Evolutionary conservation across 805 yeast species (phyloP).

Genomic region (Metschnikowia kunwiensis): DNA sequence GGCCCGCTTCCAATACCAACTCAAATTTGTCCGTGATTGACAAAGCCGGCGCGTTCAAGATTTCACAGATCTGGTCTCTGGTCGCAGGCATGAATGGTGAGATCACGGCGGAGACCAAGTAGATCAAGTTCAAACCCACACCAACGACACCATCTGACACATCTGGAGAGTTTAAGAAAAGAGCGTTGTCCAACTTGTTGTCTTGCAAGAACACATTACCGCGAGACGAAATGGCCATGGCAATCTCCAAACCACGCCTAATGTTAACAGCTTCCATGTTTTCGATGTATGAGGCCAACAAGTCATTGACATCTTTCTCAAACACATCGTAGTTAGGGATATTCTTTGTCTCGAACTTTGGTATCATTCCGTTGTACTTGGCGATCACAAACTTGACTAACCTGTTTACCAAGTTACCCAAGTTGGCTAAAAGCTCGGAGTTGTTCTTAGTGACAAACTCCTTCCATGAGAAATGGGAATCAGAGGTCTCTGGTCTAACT

Average conservation of each 20-base stretch:
- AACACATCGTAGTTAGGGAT: slow-evolving; percentile 46
- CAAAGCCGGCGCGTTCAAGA: slow-evolving; percentile 78
- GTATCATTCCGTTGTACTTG: slow-evolving; percentile 88
- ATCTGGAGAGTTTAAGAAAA: slow-evolving; percentile 71
- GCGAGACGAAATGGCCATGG: slow-evolving; percentile 86
- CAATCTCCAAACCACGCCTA: slow-evolving; percentile 86
- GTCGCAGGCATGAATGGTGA: slow-evolving; percentile 92
- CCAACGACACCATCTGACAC: slow-evolving; percentile 90
- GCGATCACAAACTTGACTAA: slow-evolving; percentile 85
- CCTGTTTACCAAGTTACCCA: slow-evolving; percentile 96
- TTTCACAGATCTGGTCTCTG: slow-evolving; percentile 62
- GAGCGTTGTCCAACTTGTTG: slow-evolving; percentile 86
- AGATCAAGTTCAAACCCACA: slow-evolving; percentile 83
- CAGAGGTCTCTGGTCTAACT: slow-evolving; percentile 92
- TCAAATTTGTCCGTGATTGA: slow-evolving; percentile 75
- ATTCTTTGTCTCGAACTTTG: slow-evolving; percentile 52
- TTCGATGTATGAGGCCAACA: slow-evolving; percentile 59
- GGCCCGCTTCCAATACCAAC: slow-evolving; percentile 70
- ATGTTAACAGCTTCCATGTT: slow-evolving; percentile 77
- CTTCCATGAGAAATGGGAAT: slow-evolving; percentile 95
- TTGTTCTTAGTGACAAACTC: slow-evolving; percentile 94
- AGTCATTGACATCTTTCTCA: slow-evolving; percentile 56
- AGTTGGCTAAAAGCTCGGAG: slow-evolving; percentile 87
- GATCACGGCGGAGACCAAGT: slow-evolving; percentile 77
- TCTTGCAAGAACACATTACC: slow-evolving; percentile 97